These are phyloP conservation scores for Hymenotorrendiella dingleyae DNA, from an alignment of 2,329 filamentous ascomycete genomes.

Conservation along the genomic window DNA sequence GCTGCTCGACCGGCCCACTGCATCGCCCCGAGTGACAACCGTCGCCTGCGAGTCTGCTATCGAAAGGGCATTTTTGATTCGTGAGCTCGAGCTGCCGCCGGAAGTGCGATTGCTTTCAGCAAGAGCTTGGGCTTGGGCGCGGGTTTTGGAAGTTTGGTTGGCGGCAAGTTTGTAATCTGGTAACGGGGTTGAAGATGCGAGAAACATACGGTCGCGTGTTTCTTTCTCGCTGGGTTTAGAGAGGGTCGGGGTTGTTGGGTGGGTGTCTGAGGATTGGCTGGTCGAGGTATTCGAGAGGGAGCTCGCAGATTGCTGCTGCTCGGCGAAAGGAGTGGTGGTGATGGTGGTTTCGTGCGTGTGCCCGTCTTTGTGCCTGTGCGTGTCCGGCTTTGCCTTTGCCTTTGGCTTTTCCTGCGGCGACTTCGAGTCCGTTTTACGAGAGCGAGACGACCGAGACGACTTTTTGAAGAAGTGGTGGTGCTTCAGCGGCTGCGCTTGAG, in stretches of 20 bases:
- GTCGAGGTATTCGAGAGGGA: constrained; percentile 7
- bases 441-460: neutral
- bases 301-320: no score
- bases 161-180: constrained; percentile 27
- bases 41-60: constrained; percentile 20
- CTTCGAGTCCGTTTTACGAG: no score
- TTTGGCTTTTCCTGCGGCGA: no score
- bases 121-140: constrained; percentile 17
- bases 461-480: constrained; percentile 12
- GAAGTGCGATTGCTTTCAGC: constrained; percentile 21
- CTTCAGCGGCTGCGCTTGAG: constrained; percentile 19
- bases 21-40: constrained; percentile 17
- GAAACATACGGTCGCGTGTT: constrained; percentile 25
- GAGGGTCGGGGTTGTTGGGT: neutral
- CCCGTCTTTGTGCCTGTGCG: constrained; percentile 5
- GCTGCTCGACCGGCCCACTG: constrained; percentile 23
- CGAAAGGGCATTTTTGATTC: constrained; percentile 25
- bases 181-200: constrained; percentile 26
- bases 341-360: neutral
- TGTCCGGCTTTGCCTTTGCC: no score
- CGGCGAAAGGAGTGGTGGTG: neutral
- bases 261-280: constrained; percentile 5
- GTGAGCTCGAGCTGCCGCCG: constrained; percentile 19
- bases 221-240: constrained; percentile 2
- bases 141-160: constrained; percentile 25